Conservation (phyloP, 495 filamentous ascomycete species). For the Annulohypoxylon bovei region DNA sequence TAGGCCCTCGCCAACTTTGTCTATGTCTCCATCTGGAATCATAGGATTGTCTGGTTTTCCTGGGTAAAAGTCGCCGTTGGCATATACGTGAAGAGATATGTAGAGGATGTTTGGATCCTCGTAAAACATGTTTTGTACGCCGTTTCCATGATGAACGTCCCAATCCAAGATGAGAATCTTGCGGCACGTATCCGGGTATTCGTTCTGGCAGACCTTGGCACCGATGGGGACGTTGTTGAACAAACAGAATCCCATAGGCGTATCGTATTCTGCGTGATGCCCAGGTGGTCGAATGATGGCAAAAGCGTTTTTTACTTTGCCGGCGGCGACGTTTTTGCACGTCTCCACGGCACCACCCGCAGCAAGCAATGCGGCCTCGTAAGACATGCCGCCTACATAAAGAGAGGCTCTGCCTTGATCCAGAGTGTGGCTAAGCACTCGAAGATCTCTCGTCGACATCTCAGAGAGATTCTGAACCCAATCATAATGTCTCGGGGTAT, state of each 20-base stretch:
- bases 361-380: slow-evolving; percentile 79
- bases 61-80: slow-evolving; percentile 86
- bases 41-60: slow-evolving; percentile 67
- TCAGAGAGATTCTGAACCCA: slow-evolving; percentile 73
- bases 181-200: slow-evolving; percentile 78
- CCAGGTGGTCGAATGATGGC: slow-evolving; percentile 94
- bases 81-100: slow-evolving; percentile 93
- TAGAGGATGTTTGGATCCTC: slow-evolving; percentile 94
- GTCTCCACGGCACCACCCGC: slow-evolving; percentile 97
- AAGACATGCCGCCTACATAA: slow-evolving; percentile 87
- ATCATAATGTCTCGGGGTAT: slow-evolving; percentile 75
- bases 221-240: slow-evolving; percentile 98
- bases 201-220: slow-evolving; percentile 79
- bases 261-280: slow-evolving; percentile 88
- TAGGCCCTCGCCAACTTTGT: slow-evolving; percentile 76
- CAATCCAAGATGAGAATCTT: slow-evolving; percentile 95
- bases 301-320: slow-evolving; percentile 89
- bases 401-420: slow-evolving; percentile 81
- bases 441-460: slow-evolving; percentile 67
- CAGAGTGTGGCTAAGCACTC: slow-evolving; percentile 62
- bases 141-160: slow-evolving; percentile 91
- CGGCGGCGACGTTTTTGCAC: slow-evolving; percentile 80
- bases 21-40: slow-evolving; percentile 72
- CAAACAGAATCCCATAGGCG: slow-evolving; percentile 91
- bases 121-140: slow-evolving; percentile 96